A percentile compares a stretch with the other conserved stretches of the same genome.
phyloP scores from a whole-genome alignment of 257 asterid species.

The Marsdenia floribunda region DNA sequence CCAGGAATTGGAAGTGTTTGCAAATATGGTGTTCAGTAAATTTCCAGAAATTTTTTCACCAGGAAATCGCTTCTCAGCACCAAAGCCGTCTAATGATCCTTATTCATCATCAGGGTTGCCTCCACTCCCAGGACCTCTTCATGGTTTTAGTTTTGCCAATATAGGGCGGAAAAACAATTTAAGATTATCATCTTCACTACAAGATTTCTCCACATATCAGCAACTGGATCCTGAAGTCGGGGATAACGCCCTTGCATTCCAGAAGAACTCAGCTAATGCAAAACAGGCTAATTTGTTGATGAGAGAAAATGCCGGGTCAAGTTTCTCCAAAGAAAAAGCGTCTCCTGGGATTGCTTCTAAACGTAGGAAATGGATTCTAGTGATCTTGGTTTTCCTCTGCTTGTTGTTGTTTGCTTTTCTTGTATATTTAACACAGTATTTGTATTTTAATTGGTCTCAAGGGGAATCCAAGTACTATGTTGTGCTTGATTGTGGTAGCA shows the following conservation, averaged over 20 bases:
- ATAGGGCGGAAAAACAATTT: constrained; percentile 46
- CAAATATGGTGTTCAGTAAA: constrained; percentile 57
- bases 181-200: constrained; percentile 78
- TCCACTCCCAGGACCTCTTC: constrained; percentile 50
- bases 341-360: constrained; percentile 32
- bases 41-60: constrained; percentile 53
- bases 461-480: constrained; percentile 66
- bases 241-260: constrained; percentile 32
- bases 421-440: constrained; percentile 37
- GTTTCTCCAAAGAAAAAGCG: constrained; percentile 78
- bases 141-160: constrained; percentile 32
- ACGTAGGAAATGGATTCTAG: constrained; percentile 53
- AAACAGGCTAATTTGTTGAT: constrained; percentile 34
- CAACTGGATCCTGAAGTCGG: constrained; percentile 57
- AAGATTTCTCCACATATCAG: constrained; percentile 67
- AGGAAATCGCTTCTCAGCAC: constrained; percentile 41
- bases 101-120: constrained; percentile 59
- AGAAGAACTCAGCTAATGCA: constrained; percentile 30
- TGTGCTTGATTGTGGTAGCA: constrained; percentile 97
- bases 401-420: constrained; percentile 52
- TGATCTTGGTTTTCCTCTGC: constrained; percentile 49
- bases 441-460: constrained; percentile 55
- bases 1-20: constrained; percentile 17
- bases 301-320: constrained; percentile 51
- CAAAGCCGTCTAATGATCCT: constrained; percentile 40